Conservation (phyloP, 73 alveolate genomes). For the Paramecium primaurelia region DNA sequence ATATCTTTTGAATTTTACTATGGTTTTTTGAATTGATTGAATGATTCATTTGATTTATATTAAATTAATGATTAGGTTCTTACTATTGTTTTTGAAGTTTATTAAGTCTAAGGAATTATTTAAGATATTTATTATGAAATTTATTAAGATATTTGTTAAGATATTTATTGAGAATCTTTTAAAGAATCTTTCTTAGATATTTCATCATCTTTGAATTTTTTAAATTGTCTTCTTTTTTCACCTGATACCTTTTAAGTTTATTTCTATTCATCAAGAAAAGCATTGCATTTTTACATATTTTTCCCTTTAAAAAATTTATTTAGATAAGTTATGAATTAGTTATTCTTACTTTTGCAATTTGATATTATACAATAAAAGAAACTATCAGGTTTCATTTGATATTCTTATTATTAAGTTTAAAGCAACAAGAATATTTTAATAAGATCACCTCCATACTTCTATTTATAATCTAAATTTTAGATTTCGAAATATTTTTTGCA, state of each 20-base stretch:
- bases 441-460: background rate
- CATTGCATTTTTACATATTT: background rate
- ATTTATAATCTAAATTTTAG: background rate
- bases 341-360: background rate
- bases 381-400: background rate
- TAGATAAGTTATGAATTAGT: background rate
- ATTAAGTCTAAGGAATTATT: background rate
- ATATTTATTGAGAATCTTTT: background rate
- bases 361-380: background rate
- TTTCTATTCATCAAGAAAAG: background rate
- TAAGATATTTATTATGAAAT: background rate
- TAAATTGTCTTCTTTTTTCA: background rate
- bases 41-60: background rate
- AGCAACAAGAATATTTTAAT: background rate
- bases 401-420: background rate
- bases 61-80: background rate
- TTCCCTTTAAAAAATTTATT: background rate
- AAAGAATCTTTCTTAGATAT: background rate
- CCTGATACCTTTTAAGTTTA: background rate
- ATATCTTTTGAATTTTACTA: background rate
- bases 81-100: background rate
- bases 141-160: background rate
- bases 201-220: background rate
- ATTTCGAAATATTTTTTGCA: slow-evolving; percentile 11
- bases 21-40: background rate